Evolutionary conservation across 345 rosid species (phyloP), one percentile per base, ranked within the genome.

Genomic region (Boechera divaricarpa): DNA sequence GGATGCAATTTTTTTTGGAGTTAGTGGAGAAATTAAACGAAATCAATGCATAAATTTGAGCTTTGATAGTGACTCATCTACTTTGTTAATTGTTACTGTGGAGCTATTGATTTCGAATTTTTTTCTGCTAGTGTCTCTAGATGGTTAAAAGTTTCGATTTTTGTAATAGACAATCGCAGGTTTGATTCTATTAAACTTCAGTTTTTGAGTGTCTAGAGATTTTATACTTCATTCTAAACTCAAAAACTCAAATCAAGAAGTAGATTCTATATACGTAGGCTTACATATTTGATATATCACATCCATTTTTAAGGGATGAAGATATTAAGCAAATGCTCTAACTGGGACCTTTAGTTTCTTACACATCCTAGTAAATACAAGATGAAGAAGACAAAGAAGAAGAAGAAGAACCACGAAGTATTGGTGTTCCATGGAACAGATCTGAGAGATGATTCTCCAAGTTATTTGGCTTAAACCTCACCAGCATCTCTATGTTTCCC

Each of bases 361-460:
- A 75, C 59, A 68, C 82, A 75, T 35, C 85, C 80, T 26, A 41
- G 67, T 39, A 72, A 72, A 56, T 68, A 56, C 72, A 76, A 4
- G 84, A 53, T 6, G 83, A 71, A 29, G 72, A 63, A 53, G 80
- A 31, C 24, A 77, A 70, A 8, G 80, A 67, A 31, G 67, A 72
- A 66, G 79, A 49, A 48, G 83, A 77, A 35, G 69, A 73, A 67
- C 56, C 70, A 55, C 39, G 73, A 29, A 83, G 76, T 48, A 74
- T 36, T 45, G 70, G 47, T 31, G 76, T 71, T 16, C 91, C 94
- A 49, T 77, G 91, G 79, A 86, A 90, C 70, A 94, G 31, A 65
- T 86, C 86, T 5, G 96, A 90, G 42, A 94, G 77, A 76, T 81
- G 86, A 35, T 86, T 86, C 65, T 54, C 85, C 73, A 94, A 73